Percentiles rank a stretch among this genome's conserved stretches.
phyloP scores from a whole-genome alignment of 148 eudicot species.

The Euryodendron excelsum region DNA sequence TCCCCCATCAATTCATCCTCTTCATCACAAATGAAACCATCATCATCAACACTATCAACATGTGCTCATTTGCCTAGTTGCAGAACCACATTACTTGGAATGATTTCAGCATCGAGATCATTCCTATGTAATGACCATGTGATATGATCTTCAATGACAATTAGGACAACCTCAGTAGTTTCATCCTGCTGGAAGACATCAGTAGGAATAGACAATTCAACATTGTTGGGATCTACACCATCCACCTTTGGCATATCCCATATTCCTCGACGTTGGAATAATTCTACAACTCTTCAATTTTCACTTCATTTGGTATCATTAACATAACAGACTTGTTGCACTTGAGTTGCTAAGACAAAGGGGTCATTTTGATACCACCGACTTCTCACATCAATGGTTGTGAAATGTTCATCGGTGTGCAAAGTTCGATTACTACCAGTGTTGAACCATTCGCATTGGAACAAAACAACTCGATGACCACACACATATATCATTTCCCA shows the following conservation, averaged over 20 bases:
- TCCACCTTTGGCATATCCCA: conserved; percentile 1
- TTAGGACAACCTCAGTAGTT: background rate
- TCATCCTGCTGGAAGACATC: conserved; percentile 1
- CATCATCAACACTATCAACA: too few species aligned
- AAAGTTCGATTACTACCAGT: background rate
- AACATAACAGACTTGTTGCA: background rate
- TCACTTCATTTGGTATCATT: background rate
- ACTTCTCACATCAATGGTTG: background rate
- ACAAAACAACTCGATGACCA: background rate
- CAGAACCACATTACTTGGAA: too few species aligned
- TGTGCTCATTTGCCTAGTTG: too few species aligned
- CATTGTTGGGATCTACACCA: background rate
- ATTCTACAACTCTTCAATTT: background rate
- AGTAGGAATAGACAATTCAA: too few species aligned
- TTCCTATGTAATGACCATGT: background rate
- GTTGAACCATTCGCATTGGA: conserved; percentile 3
- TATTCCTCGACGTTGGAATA: background rate
- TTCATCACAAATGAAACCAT: too few species aligned
- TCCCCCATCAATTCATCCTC: too few species aligned
- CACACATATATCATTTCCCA: background rate
- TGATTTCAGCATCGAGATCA: background rate
- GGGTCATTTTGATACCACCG: background rate
- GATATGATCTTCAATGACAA: background rate
- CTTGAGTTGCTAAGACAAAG: background rate
- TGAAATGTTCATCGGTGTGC: background rate